A percentile compares a stretch with the other conserved stretches of the same genome.
Conservation (phyloP, 805 yeast species). For the Spathaspora hagerdaliae region DNA sequence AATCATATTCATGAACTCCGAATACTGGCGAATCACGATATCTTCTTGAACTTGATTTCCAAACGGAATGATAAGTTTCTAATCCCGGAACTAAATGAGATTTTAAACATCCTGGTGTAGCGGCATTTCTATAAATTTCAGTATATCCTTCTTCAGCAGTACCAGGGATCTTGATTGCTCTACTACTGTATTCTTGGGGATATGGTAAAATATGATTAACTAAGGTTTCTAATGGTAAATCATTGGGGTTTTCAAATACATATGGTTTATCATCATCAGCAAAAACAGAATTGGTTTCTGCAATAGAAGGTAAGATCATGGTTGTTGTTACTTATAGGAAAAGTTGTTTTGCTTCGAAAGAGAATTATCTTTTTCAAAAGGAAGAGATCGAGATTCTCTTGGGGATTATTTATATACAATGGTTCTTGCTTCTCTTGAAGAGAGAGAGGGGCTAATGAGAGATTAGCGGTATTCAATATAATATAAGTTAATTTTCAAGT, state of each 20-base stretch:
- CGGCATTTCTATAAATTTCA: slow-evolving; percentile 26
- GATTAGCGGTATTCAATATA: too few species aligned
- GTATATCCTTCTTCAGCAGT: slow-evolving; percentile 21
- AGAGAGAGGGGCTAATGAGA: too few species aligned
- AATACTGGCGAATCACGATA: slow-evolving; percentile 29
- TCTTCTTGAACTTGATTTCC: slow-evolving; percentile 20
- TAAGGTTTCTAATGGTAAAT: slow-evolving; percentile 7
- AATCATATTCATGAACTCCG: slow-evolving; percentile 33
- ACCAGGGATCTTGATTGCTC: slow-evolving; percentile 13
- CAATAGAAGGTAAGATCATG: slow-evolving; percentile 7
- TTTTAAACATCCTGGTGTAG: slow-evolving; percentile 20
- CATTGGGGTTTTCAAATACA: slow-evolving; percentile 6
- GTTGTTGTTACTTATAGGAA: too few species aligned
- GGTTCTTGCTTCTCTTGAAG: too few species aligned
- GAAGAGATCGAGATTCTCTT: too few species aligned
- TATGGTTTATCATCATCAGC: slow-evolving; percentile 7
- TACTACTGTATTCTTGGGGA: background rate
- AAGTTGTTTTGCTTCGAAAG: too few species aligned
- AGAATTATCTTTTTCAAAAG: too few species aligned
- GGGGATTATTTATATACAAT: too few species aligned
- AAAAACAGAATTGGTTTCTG: slow-evolving; percentile 3
- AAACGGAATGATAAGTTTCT: slow-evolving; percentile 34
- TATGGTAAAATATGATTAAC: slow-evolving; percentile 7
- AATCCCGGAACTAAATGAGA: slow-evolving; percentile 27
- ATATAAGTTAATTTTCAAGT: background rate